Evolutionary conservation across 805 yeast genomes (phyloP).

Genomic region (Debaryomyces tyrocola): DNA sequence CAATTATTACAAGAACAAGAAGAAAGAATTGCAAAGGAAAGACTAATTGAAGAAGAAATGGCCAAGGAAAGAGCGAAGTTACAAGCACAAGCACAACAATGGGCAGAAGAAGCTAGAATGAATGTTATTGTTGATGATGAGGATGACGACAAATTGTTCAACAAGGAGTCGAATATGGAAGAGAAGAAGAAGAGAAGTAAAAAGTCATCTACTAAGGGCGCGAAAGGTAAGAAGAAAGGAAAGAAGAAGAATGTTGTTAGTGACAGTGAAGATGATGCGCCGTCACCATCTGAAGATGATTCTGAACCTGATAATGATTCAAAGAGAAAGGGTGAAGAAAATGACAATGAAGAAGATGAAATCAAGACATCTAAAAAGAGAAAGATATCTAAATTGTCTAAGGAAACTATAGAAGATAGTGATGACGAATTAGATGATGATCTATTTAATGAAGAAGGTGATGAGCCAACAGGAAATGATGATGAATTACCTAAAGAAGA

Average conservation of each 20-base stretch:
- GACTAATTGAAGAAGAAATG: slow-evolving; percentile 45
- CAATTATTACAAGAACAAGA: slow-evolving; percentile 37
- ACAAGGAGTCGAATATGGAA: slow-evolving; percentile 48
- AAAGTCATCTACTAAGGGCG: slow-evolving; percentile 28
- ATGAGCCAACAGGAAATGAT: not conserved
- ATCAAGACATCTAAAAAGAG: slow-evolving; percentile 18
- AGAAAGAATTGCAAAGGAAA: slow-evolving; percentile 42
- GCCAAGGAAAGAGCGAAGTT: slow-evolving; percentile 46
- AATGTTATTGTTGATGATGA: slow-evolving; percentile 37
- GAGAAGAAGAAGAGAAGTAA: slow-evolving; percentile 23
- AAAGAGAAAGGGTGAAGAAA: slow-evolving; percentile 12
- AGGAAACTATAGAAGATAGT: slow-evolving; percentile 43
- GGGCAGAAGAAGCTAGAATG: slow-evolving; percentile 45
- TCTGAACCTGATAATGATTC: slow-evolving; percentile 21
- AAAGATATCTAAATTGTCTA: slow-evolving; percentile 28
- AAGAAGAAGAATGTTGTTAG: slow-evolving; percentile 33
- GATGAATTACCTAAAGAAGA: not conserved
- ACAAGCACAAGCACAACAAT: slow-evolving; percentile 52
- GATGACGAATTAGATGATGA: slow-evolving; percentile 46
- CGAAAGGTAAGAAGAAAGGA: slow-evolving; percentile 23
- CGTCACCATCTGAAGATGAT: slow-evolving; percentile 19
- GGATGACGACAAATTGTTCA: slow-evolving; percentile 31
- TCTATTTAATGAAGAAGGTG: slow-evolving; percentile 26
- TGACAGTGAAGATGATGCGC: slow-evolving; percentile 31
- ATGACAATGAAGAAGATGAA: slow-evolving; percentile 8